phyloP scores from a whole-genome alignment of 2,329 filamentous ascomycete genomes.

The Penicillium nordicum region DNA sequence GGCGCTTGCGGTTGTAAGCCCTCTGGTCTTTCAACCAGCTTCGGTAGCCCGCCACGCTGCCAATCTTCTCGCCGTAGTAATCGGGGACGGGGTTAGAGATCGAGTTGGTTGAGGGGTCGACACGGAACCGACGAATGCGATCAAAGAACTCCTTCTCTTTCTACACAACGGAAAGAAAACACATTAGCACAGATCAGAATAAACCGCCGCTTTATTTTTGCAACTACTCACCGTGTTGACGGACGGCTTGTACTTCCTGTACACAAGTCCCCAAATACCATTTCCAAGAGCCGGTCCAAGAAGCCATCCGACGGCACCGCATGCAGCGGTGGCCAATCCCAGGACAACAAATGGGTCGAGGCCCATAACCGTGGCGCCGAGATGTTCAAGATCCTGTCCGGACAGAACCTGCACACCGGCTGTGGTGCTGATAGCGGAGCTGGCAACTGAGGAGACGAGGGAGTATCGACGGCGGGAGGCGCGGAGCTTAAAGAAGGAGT shows the following conservation, averaged over 20 bases:
- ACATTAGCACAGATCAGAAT: background rate
- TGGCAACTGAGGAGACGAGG: slow-evolving; percentile 69
- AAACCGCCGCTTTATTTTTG: background rate
- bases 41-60: slow-evolving; percentile 83
- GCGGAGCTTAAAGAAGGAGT: slow-evolving; percentile 87
- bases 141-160: slow-evolving; percentile 95
- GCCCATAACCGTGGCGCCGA: slow-evolving; percentile 67
- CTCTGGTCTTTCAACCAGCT: slow-evolving; percentile 97
- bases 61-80: slow-evolving; percentile 98
- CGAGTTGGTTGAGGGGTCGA: slow-evolving; percentile 84
- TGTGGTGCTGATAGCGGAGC: slow-evolving; percentile 60
- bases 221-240: slow-evolving; percentile 61
- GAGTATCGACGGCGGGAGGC: slow-evolving; percentile 81
- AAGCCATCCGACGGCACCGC: slow-evolving; percentile 81
- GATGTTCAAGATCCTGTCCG: slow-evolving; percentile 64
- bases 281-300: slow-evolving; percentile 79
- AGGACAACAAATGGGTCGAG: slow-evolving; percentile 85
- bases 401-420: slow-evolving; percentile 56
- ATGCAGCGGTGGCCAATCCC: slow-evolving; percentile 73
- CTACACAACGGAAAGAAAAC: slow-evolving; percentile 36
- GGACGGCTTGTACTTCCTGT: slow-evolving; percentile 66
- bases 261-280: slow-evolving; percentile 71
- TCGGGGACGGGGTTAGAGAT: slow-evolving; percentile 92
- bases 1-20: slow-evolving; percentile 89
- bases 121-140: slow-evolving; percentile 85